phyloP scores from a whole-genome alignment of 2,329 filamentous ascomycete species.

The Ilyonectria robusta region DNA sequence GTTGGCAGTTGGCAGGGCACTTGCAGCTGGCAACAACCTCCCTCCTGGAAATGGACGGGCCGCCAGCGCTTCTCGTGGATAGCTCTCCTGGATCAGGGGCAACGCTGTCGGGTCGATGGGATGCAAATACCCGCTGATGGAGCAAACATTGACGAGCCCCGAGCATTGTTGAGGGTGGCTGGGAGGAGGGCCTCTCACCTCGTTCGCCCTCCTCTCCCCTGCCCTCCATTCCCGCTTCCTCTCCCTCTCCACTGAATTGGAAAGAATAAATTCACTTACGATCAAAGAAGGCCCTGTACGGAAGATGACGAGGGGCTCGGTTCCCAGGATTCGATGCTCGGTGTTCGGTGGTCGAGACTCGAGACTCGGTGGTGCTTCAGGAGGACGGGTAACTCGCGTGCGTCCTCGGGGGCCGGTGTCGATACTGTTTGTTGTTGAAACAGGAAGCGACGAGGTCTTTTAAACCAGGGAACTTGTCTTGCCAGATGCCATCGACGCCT shows the following conservation, averaged over 20 bases:
- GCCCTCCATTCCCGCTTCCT: background rate
- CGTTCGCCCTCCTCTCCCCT: background rate
- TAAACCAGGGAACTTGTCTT: background rate
- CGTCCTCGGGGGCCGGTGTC: background rate
- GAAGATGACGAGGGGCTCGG: background rate
- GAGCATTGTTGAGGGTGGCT: background rate
- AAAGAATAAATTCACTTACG: background rate
- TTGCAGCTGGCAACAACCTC: background rate
- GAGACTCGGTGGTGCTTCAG: background rate
- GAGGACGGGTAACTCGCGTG: background rate
- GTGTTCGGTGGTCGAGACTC: background rate
- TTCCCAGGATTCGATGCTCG: background rate
- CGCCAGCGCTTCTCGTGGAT: background rate
- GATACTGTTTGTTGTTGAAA: background rate
- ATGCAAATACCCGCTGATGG: background rate
- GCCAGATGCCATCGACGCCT: conserved; percentile 1
- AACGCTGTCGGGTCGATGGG: background rate
- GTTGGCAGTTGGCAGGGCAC: conserved; percentile 2
- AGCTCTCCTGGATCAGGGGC: background rate
- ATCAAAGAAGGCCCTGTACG: background rate
- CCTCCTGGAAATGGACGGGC: background rate
- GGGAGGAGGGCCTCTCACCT: background rate
- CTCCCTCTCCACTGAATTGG: background rate
- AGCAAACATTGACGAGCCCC: background rate
- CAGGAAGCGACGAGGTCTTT: background rate